Percentiles rank a stretch among this genome's conserved stretches.
These are phyloP conservation scores for Apophysomyces ossiformis DNA, from an alignment of 371 early-diverging fungal species.

Conservation along the genomic window DNA sequence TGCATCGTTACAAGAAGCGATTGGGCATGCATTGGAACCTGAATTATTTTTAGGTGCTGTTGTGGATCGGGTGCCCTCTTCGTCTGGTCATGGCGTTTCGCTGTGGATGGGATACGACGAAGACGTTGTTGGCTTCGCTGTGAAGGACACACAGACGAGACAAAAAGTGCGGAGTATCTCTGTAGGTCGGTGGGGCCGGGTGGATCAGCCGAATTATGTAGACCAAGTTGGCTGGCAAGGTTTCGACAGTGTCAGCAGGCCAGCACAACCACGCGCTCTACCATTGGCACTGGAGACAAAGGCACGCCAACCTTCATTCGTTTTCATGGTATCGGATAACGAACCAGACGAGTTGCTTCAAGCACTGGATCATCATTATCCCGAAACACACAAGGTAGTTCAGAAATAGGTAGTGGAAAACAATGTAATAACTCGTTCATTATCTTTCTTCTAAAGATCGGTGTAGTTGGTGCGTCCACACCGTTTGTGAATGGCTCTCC, in stretches of 20 bases:
- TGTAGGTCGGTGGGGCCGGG: conserved; percentile 65
- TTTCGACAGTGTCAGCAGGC: conserved; percentile 46
- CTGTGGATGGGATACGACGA: conserved; percentile 40
- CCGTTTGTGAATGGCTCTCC: conserved; percentile 74
- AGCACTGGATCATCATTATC: conserved; percentile 56
- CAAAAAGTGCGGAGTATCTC: conserved; percentile 54
- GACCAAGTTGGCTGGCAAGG: conserved; percentile 54
- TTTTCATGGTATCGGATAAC: conserved; percentile 63
- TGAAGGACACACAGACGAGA: conserved; percentile 39
- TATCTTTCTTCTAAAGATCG: conserved; percentile 28
- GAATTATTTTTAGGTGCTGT: conserved; percentile 45
- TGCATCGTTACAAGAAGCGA: conserved; percentile 8
- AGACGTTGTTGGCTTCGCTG: conserved; percentile 25
- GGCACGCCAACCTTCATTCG: conserved; percentile 33
- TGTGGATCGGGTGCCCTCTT: conserved; percentile 56
- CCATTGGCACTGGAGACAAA: conserved; percentile 14
- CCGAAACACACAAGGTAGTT: conserved; percentile 47
- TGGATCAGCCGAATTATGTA: conserved; percentile 44
- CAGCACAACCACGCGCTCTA: conserved; percentile 27
- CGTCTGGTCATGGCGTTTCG: conserved; percentile 52
- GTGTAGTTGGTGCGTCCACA: conserved; percentile 68
- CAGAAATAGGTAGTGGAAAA: not conserved
- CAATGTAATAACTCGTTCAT: not conserved
- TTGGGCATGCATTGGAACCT: conserved; percentile 24
- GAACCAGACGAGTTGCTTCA: conserved; percentile 69